Percentiles rank a stretch among this genome's conserved stretches.
phyloP scores from a whole-genome alignment of 2,329 filamentous ascomycete species.

The Talaromyces sp. region DNA sequence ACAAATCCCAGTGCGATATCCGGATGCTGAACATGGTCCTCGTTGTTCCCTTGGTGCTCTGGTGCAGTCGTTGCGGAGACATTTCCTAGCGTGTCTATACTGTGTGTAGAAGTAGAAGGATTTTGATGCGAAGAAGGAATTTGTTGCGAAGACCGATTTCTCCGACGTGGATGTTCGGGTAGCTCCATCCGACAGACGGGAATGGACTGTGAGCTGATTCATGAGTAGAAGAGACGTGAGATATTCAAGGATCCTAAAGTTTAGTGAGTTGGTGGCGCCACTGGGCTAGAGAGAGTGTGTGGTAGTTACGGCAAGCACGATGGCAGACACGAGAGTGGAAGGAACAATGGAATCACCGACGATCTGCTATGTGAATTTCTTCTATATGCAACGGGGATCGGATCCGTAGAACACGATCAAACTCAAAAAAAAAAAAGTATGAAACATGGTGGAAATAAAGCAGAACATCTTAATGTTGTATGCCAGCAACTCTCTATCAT shows the following conservation, averaged over 20 bases:
- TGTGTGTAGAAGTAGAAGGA: slow-evolving; percentile 7
- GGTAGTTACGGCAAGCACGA: too few relatives aligned
- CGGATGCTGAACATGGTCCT: not conserved
- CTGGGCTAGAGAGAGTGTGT: too few relatives aligned
- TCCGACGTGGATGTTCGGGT: slow-evolving; percentile 6
- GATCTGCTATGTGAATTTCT: slow-evolving; percentile 23
- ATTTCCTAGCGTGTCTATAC: not conserved
- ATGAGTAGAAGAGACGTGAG: not conserved
- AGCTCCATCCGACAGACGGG: slow-evolving; percentile 4
- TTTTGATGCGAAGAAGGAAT: not conserved
- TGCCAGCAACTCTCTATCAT: slow-evolving; percentile 20
- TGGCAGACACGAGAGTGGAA: not conserved
- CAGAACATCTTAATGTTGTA: slow-evolving; percentile 12
- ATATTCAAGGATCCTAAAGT: not conserved
- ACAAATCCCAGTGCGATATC: slow-evolving; percentile 20
- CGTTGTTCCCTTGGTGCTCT: not conserved
- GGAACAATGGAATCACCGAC: slow-evolving; percentile 7
- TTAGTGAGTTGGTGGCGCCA: too few relatives aligned
- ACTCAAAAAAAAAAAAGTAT: slow-evolving; percentile 19
- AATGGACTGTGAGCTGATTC: not conserved
- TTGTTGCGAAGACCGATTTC: slow-evolving; percentile 12
- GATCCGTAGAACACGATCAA: slow-evolving; percentile 21
- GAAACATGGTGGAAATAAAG: slow-evolving; percentile 14
- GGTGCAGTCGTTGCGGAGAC: slow-evolving; percentile 1
- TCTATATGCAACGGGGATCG: slow-evolving; percentile 26